phyloP scores from a whole-genome alignment of 1,284 basidiomycete genomes.

The Prillingera fragicola region DNA sequence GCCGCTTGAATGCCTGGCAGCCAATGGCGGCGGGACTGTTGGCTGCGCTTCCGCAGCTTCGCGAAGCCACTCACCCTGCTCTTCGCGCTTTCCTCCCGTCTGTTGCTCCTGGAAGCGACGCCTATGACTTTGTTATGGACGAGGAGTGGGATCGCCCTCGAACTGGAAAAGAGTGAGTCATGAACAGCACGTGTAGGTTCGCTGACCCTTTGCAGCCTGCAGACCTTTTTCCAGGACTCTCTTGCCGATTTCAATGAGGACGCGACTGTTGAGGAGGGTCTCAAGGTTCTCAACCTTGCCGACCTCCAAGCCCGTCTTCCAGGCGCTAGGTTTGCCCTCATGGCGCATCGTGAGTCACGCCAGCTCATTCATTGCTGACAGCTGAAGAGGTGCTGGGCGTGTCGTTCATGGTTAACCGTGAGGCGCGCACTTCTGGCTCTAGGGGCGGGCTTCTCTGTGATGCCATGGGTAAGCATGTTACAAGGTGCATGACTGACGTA shows the following conservation, averaged over 20 bases:
- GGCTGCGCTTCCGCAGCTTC: too few relatives aligned
- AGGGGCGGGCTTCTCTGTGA: conserved; percentile 45
- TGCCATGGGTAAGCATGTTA: conserved; percentile 24
- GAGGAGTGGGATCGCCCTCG: conserved; percentile 16
- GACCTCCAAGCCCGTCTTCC: conserved; percentile 22
- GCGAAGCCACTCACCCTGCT: background rate
- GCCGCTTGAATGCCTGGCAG: too few relatives aligned
- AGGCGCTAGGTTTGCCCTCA: conserved; percentile 31
- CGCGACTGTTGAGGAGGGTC: conserved; percentile 27
- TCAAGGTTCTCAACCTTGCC: conserved; percentile 25
- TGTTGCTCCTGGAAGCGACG: conserved; percentile 1
- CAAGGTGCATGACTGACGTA: conserved; percentile 10
- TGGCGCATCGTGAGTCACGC: conserved; percentile 40
- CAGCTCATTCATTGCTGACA: background rate
- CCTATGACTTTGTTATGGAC: conserved; percentile 7
- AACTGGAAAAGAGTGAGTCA: conserved; percentile 20
- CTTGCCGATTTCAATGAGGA: conserved; percentile 37
- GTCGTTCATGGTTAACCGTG: conserved; percentile 45
- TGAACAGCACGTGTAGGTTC: too few relatives aligned
- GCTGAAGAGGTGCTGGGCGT: conserved; percentile 37
- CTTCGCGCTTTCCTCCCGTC: background rate
- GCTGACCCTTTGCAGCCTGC: conserved; percentile 18
- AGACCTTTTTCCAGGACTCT: conserved; percentile 33
- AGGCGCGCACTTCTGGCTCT: conserved; percentile 26
- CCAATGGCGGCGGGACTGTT: too few relatives aligned